These are phyloP conservation scores for Lupinus albus DNA, from an alignment of 306 rosid genomes.

Conservation along the genomic window DNA sequence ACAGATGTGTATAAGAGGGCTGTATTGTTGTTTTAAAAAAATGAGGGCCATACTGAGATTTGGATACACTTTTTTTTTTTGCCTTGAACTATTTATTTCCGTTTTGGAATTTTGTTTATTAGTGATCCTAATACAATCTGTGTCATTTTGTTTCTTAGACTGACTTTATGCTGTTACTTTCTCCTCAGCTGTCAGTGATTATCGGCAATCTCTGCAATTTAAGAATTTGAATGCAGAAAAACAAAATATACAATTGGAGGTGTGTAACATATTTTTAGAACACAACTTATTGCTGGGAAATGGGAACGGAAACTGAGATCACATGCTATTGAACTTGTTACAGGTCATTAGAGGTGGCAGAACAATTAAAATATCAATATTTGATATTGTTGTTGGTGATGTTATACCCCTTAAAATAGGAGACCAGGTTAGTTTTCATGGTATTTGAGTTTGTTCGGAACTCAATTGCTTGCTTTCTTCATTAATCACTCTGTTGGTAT, in stretches of 20 bases:
- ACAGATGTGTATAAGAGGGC: background rate
- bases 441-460: constrained; percentile 33
- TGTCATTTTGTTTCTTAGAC: constrained; percentile 30
- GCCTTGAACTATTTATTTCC: constrained; percentile 14
- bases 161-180: constrained; percentile 32
- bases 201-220: constrained; percentile 92
- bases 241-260: constrained; percentile 91
- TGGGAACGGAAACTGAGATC: constrained; percentile 33
- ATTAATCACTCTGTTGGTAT: constrained; percentile 20
- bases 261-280: constrained; percentile 43
- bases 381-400: constrained; percentile 97
- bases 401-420: constrained; percentile 92
- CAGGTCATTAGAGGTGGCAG: constrained; percentile 92
- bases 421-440: constrained; percentile 73
- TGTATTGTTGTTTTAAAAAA: background rate
- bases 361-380: constrained; percentile 69
- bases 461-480: constrained; percentile 7
- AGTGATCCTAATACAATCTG: constrained; percentile 27
- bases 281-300: background rate
- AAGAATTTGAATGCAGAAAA: constrained; percentile 86
- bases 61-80: constrained; percentile 11
- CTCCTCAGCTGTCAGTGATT: constrained; percentile 84
- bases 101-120: constrained; percentile 15
- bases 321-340: constrained; percentile 38
- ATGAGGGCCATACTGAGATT: constrained; percentile 12